Evolutionary conservation across 2,329 filamentous ascomycete genomes (phyloP).

Genomic region (Paraphoma chrysanthemicola): DNA sequence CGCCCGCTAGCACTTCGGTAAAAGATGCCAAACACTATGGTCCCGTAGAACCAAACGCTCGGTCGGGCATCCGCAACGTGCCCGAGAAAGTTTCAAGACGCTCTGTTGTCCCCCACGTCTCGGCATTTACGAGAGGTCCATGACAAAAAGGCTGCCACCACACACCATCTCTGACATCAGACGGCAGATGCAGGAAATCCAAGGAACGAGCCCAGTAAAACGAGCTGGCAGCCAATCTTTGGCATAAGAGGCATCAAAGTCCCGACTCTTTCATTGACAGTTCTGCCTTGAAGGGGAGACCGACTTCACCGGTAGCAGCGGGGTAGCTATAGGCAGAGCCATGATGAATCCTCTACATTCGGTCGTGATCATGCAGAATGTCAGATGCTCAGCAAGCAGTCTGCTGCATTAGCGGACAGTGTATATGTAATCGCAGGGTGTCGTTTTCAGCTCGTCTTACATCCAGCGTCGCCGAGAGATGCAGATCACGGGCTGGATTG

Average conservation of each 20-base stretch:
- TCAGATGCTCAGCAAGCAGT: slow-evolving; percentile 27
- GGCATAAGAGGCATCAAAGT: neutral
- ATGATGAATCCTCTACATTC: slow-evolving; percentile 10
- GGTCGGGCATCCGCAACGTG: neutral
- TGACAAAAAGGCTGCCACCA: neutral
- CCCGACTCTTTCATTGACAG: slow-evolving; percentile 21
- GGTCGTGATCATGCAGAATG: slow-evolving; percentile 22
- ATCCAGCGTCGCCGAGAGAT: slow-evolving; percentile 28
- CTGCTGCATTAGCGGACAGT: slow-evolving; percentile 17
- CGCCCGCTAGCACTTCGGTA: slow-evolving; percentile 9
- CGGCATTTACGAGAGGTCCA: neutral
- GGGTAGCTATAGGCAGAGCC: slow-evolving; percentile 20
- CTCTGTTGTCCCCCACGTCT: neutral
- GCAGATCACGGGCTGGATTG: slow-evolving; percentile 17
- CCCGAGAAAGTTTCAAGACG: neutral
- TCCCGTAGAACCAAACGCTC: neutral
- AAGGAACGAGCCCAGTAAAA: neutral
- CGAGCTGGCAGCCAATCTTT: neutral
- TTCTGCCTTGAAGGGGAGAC: slow-evolving; percentile 38
- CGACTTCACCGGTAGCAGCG: slow-evolving; percentile 42
- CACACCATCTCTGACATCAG: neutral
- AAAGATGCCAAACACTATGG: neutral
- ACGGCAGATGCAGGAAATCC: neutral
- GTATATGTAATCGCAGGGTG: slow-evolving; percentile 13
- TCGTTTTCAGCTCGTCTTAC: slow-evolving; percentile 35